These are phyloP conservation scores for Cadophora sp. DNA, from an alignment of 2,329 filamentous ascomycete genomes.

Conservation along the genomic window DNA sequence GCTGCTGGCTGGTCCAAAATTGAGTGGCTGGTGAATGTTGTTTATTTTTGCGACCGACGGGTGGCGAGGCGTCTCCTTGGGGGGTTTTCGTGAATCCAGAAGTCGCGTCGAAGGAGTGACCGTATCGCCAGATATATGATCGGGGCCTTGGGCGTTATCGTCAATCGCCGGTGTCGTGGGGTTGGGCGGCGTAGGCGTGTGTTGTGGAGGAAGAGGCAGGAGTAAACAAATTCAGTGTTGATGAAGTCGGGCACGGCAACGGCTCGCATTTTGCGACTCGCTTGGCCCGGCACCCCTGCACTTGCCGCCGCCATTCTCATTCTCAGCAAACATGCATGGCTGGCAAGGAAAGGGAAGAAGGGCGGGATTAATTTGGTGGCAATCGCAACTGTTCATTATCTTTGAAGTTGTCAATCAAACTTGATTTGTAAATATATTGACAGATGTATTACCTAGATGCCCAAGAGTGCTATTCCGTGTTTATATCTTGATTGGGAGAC, in stretches of 20 bases:
- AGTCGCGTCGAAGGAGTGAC: conserved; percentile 23
- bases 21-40: conserved; percentile 37
- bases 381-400: no score
- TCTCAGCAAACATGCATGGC: conserved; percentile 1
- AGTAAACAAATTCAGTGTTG: conserved; percentile 13
- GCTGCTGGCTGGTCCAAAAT: conserved; percentile 21
- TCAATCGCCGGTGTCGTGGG: conserved; percentile 24
- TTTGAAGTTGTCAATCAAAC: no score
- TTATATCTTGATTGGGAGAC: no score
- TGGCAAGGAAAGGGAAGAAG: no score
- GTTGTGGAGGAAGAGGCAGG: not conserved
- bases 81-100: conserved; percentile 10
- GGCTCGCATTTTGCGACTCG: conserved; percentile 5
- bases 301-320: not conserved
- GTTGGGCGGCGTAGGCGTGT: conserved; percentile 10
- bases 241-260: conserved; percentile 15
- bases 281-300: conserved; percentile 3
- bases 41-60: conserved; percentile 36
- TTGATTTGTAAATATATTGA: not conserved
- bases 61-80: not conserved
- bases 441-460: not conserved
- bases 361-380: not conserved
- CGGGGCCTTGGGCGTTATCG: not conserved
- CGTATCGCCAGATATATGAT: conserved; percentile 28
- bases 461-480: no score